Evolutionary conservation across 2,329 filamentous ascomycete species (phyloP).

Genomic region (Microascus cirrosus): DNA sequence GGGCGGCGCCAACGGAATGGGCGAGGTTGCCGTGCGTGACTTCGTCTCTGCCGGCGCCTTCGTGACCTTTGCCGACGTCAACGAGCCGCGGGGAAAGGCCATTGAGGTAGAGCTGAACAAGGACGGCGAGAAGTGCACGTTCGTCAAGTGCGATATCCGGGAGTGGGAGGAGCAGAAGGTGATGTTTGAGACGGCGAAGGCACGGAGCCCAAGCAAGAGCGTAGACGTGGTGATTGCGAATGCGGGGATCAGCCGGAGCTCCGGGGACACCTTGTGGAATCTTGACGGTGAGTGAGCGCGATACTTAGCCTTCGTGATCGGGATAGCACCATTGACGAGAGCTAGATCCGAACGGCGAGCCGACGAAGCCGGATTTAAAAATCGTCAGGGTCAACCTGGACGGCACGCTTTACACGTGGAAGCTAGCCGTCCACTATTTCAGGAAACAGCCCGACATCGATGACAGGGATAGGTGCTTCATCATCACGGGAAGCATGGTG

Average conservation of each 20-base stretch:
- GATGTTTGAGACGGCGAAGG: conserved; percentile 26
- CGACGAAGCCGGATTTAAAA: conserved; percentile 25
- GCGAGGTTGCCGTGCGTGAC: conserved; percentile 20
- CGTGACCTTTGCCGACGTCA: conserved; percentile 27
- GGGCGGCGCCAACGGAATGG: conserved; percentile 32
- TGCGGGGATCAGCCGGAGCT: conserved; percentile 27
- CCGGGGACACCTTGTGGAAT: conserved; percentile 24
- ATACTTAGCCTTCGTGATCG: neutral
- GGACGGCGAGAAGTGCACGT: conserved; percentile 11
- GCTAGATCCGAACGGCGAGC: conserved; percentile 12
- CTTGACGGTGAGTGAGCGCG: conserved; percentile 17
- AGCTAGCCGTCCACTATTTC: conserved; percentile 34
- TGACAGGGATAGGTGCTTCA: conserved; percentile 31
- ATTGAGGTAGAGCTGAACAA: conserved; percentile 20
- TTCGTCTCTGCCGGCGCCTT: conserved; percentile 25
- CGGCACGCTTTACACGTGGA: conserved; percentile 31
- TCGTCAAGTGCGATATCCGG: conserved; percentile 28
- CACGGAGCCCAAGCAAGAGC: conserved; percentile 21
- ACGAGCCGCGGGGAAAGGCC: conserved; percentile 17
- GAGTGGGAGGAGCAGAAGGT: conserved; percentile 28
- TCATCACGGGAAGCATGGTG: conserved; percentile 35
- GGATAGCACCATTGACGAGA: neutral
- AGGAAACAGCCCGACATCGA: conserved; percentile 23
- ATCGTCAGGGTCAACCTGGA: conserved; percentile 28
- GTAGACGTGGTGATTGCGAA: conserved; percentile 36